These are phyloP conservation scores for Trichoderma lentiforme DNA, from an alignment of 2,329 filamentous ascomycete species.

Conservation along the genomic window DNA sequence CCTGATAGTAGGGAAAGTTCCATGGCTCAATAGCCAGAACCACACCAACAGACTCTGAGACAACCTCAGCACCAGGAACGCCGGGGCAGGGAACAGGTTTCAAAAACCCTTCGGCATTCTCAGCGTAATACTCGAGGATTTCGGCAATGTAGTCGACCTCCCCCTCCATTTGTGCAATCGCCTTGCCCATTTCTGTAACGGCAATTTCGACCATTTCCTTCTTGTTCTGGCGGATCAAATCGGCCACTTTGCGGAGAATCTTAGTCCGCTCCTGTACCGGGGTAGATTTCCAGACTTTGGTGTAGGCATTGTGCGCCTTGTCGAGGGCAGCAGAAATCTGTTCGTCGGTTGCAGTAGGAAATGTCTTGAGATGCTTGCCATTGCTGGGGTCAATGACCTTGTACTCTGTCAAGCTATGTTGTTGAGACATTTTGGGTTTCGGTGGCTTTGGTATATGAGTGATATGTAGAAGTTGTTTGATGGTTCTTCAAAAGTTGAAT, in stretches of 20 bases:
- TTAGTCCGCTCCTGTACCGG: not conserved
- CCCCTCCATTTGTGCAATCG: not conserved
- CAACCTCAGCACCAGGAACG: not conserved
- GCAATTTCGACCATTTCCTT: conserved; percentile 1
- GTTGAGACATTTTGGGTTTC: not conserved
- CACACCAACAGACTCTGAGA: conserved; percentile 7
- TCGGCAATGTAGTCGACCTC: not conserved
- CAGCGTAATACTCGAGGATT: conserved; percentile 2
- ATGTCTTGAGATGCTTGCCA: not conserved
- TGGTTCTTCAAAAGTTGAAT: not conserved
- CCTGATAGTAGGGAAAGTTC: conserved; percentile 76
- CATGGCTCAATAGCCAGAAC: conserved; percentile 63
- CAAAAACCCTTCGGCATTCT: not conserved
- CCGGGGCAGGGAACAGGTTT: not conserved
- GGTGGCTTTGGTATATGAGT: not conserved
- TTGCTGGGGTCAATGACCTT: not conserved
- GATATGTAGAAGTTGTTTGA: not conserved
- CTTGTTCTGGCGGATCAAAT: conserved; percentile 1
- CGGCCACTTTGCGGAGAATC: not conserved
- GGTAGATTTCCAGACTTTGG: not conserved
- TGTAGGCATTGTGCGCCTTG: conserved; percentile 1
- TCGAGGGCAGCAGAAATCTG: conserved; percentile 1
- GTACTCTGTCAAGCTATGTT: not conserved
- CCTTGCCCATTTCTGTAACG: conserved; percentile 6
- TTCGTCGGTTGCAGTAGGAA: not conserved